Evolutionary conservation across 139 green algal species (phyloP).

Genomic region (Chlamydomonas schloesseri): DNA sequence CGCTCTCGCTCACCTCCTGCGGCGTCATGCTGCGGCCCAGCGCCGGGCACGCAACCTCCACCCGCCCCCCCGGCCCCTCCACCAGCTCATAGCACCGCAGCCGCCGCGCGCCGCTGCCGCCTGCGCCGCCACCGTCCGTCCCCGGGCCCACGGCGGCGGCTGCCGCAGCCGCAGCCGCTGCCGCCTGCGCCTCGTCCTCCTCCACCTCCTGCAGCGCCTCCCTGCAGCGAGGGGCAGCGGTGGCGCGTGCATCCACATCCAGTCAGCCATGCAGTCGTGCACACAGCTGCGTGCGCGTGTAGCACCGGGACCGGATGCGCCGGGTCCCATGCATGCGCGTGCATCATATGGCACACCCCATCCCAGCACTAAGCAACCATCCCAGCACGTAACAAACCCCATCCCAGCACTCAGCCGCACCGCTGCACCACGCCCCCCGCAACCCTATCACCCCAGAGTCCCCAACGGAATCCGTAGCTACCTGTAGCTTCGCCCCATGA

Average conservation of each 20-base stretch:
- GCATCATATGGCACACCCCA: too few relatives aligned
- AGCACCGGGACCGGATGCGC: too few relatives aligned
- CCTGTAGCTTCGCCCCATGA: conserved; percentile 74
- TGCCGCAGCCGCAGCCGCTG: not conserved
- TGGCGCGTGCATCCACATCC: too few relatives aligned
- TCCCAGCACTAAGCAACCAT: too few relatives aligned
- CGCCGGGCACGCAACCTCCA: conserved; percentile 81
- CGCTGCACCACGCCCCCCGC: too few relatives aligned
- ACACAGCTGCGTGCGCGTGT: too few relatives aligned
- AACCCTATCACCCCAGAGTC: too few relatives aligned
- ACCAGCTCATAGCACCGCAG: conserved; percentile 53
- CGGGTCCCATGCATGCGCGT: too few relatives aligned
- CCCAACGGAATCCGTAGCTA: too few relatives aligned
- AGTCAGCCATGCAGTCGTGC: too few relatives aligned
- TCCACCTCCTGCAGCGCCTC: not conserved
- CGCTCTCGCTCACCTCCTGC: conserved; percentile 44
- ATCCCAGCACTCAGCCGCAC: not conserved
- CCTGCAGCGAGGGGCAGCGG: not conserved
- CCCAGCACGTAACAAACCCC: too few relatives aligned
- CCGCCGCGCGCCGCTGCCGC: not conserved
- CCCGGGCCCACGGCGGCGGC: not conserved
- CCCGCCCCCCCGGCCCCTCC: conserved; percentile 77
- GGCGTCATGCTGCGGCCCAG: conserved; percentile 16
- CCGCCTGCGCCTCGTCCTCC: not conserved
- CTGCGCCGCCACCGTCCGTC: not conserved